Evolutionary conservation across 2,329 filamentous ascomycete genomes (phyloP).

Genomic region (Penicillium rolfsii): DNA sequence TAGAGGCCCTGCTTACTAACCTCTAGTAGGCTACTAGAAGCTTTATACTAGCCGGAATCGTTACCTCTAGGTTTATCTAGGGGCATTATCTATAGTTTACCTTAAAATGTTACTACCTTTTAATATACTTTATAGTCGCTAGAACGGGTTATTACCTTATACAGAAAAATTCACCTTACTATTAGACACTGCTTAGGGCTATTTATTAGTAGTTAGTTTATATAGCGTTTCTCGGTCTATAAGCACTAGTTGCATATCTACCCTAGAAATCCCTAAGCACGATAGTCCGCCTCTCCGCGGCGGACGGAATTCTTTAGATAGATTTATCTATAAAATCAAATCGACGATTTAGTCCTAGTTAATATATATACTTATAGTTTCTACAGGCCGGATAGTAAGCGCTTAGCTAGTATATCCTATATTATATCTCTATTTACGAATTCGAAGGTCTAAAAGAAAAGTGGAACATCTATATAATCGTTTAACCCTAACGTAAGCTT

Average conservation of each 20-base stretch:
- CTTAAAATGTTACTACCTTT: slow-evolving; percentile 2
- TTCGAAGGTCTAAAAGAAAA: slow-evolving; percentile 2
- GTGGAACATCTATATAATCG: neutral
- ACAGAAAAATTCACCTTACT: neutral
- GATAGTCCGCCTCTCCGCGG: neutral
- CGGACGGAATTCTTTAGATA: neutral
- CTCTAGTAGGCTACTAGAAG: neutral
- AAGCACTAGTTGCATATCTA: neutral
- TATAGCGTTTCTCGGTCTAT: neutral
- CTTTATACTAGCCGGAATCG: neutral
- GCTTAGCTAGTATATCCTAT: neutral
- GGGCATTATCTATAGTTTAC: neutral
- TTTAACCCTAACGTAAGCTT: neutral
- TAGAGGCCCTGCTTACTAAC: neutral
- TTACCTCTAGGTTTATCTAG: neutral
- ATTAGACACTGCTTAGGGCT: neutral
- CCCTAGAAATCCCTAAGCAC: neutral
- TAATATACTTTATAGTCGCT: neutral
- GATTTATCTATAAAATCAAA: slow-evolving; percentile 2
- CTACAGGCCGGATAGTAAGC: neutral
- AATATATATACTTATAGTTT: slow-evolving; percentile 1
- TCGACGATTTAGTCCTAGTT: neutral
- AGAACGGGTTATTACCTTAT: neutral
- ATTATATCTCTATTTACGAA: neutral
- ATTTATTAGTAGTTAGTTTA: neutral